A percentile compares a stretch with the other conserved stretches of the same genome.
These are phyloP conservation scores for Hymenoscyphus infarciens DNA, from an alignment of 2,329 filamentous ascomycete genomes.

Conservation along the genomic window DNA sequence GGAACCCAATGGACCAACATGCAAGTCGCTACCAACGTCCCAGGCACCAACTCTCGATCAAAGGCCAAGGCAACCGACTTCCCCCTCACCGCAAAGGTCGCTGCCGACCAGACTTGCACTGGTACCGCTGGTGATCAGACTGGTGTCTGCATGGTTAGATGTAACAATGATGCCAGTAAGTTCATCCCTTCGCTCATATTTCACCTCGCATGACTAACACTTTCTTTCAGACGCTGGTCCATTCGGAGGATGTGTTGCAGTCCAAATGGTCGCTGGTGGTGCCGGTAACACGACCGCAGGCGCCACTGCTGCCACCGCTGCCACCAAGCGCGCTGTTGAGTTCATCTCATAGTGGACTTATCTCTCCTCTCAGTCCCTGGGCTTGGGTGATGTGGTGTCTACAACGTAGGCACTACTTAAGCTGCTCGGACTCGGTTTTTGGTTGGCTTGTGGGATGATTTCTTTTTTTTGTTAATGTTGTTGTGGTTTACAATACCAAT, in stretches of 20 bases:
- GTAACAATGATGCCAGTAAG: slow-evolving; percentile 51
- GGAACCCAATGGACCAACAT: slow-evolving; percentile 52
- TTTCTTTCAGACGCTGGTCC: slow-evolving; percentile 46
- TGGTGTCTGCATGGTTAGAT: slow-evolving; percentile 60
- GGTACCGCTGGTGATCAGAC: slow-evolving; percentile 56
- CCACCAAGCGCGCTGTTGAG: not conserved
- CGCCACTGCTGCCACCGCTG: not conserved
- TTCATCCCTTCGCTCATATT: not conserved
- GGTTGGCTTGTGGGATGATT: not conserved
- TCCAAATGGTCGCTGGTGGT: slow-evolving; percentile 42
- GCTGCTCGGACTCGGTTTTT: not conserved
- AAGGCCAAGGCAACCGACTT: slow-evolving; percentile 34
- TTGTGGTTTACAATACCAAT: not conserved
- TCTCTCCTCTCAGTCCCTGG: not conserved
- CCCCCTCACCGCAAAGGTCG: slow-evolving; percentile 56
- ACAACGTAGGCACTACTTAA: not conserved
- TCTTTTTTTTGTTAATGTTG: not conserved
- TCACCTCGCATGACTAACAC: not conserved
- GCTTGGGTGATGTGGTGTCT: not conserved
- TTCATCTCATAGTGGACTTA: not conserved
- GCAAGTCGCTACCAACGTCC: slow-evolving; percentile 51
- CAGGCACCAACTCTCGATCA: slow-evolving; percentile 47
- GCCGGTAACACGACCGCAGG: slow-evolving; percentile 20
- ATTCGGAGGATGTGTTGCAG: slow-evolving; percentile 58
- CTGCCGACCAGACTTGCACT: slow-evolving; percentile 53